These are phyloP conservation scores for Dillenia suffruticosa DNA, from an alignment of 164 flowering plant species.

Conservation along the genomic window DNA sequence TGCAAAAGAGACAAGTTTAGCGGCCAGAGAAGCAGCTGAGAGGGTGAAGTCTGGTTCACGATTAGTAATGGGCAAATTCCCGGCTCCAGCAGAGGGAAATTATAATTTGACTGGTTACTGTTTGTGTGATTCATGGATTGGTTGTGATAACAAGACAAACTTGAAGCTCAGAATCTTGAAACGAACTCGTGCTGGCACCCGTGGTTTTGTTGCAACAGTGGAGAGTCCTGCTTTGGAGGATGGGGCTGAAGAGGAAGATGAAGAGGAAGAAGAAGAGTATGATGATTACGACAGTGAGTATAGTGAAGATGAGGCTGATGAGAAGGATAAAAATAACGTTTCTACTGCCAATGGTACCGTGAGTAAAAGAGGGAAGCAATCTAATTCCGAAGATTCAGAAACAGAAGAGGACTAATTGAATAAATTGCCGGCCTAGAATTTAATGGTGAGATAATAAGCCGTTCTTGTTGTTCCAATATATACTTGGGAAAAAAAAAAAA, in stretches of 20 bases:
- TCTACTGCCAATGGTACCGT: slow-evolving; percentile 25
- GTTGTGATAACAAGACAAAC: slow-evolving; percentile 62
- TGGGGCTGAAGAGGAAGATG: slow-evolving; percentile 73
- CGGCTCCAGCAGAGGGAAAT: slow-evolving; percentile 79
- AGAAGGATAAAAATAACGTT: slow-evolving; percentile 33
- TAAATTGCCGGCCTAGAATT: too few species aligned
- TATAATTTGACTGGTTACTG: slow-evolving; percentile 70
- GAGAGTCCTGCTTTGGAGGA: slow-evolving; percentile 52
- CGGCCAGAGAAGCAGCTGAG: slow-evolving; percentile 68
- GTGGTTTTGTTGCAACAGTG: slow-evolving; percentile 35
- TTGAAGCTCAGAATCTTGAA: slow-evolving; percentile 70
- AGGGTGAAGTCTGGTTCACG: slow-evolving; percentile 71
- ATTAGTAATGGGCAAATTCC: slow-evolving; percentile 73
- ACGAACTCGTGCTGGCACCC: slow-evolving; percentile 68
- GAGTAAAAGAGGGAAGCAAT: slow-evolving; percentile 24
- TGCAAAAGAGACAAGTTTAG: slow-evolving; percentile 42
- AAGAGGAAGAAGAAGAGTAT: slow-evolving; percentile 64
- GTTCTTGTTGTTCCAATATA: too few species aligned
- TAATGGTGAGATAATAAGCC: too few species aligned
- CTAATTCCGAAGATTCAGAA: slow-evolving; percentile 47
- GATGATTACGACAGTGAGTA: slow-evolving; percentile 94
- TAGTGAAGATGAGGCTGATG: slow-evolving; percentile 77
- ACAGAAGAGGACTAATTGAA: slow-evolving; percentile 20
- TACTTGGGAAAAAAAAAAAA: too few species aligned
- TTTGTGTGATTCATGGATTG: slow-evolving; percentile 88